phyloP scores from a whole-genome alignment of 805 yeast species.

The Ogataea paraovalis region DNA sequence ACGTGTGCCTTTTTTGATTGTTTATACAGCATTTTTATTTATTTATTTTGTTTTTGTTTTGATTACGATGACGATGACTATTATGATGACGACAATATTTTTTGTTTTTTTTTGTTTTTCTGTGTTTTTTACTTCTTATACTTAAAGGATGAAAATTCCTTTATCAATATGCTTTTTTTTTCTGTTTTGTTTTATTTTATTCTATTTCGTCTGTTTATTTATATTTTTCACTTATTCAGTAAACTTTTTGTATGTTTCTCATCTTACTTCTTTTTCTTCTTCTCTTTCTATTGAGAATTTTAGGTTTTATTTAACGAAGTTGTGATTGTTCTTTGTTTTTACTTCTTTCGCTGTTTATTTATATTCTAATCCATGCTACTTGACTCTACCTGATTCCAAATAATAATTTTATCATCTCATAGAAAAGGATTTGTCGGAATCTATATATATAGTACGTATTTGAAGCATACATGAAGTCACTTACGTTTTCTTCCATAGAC shows the following conservation, averaged over 20 bases:
- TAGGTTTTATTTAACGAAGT: too few species aligned
- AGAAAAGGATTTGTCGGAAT: too few species aligned
- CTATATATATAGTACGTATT: too few species aligned
- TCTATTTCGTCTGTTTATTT: neutral
- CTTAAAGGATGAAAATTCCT: neutral
- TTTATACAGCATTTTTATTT: neutral
- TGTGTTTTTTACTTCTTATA: too few species aligned
- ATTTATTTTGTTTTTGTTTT: neutral
- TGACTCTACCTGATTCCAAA: too few species aligned
- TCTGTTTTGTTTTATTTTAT: too few species aligned
- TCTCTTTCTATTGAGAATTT: too few species aligned
- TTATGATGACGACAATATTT: constrained; percentile 8
- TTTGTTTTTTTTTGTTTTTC: neutral
- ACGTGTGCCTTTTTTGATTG: neutral
- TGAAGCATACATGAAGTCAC: neutral
- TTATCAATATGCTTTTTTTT: neutral
- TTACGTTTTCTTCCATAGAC: constrained; percentile 28
- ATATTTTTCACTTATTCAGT: neutral
- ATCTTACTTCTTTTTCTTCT: neutral
- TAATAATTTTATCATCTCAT: too few species aligned
- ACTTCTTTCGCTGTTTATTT: too few species aligned
- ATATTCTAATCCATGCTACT: too few species aligned
- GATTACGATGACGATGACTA: constrained; percentile 2
- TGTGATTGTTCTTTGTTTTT: too few species aligned
- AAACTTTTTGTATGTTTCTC: neutral